Conservation (phyloP, 2,329 filamentous ascomycete species). For the Fusarium pilosicola region DNA sequence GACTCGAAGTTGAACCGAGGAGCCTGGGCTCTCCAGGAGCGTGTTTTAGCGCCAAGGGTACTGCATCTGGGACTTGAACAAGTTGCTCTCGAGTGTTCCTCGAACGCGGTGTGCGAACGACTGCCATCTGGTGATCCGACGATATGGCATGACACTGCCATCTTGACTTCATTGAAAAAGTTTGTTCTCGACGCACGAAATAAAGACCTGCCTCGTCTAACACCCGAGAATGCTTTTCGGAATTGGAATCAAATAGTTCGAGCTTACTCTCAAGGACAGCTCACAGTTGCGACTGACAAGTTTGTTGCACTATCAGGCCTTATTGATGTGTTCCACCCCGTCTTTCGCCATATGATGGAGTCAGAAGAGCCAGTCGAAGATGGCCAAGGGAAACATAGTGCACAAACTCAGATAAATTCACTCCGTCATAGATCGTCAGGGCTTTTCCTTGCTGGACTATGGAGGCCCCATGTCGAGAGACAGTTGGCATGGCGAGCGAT, state of each 20-base stretch:
- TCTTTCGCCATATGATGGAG: not conserved
- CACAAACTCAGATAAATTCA: no score
- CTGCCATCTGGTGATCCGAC: not conserved
- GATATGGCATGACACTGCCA: not conserved
- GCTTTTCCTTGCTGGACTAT: conserved; percentile 16
- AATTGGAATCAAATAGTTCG: conserved; percentile 16
- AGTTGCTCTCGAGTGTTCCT: conserved; percentile 18
- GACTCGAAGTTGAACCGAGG: conserved; percentile 9
- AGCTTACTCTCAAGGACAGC: not conserved
- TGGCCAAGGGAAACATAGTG: accelerated
- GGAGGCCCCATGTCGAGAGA: not conserved
- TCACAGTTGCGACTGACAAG: not conserved
- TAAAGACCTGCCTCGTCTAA: not conserved
- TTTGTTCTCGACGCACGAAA: not conserved
- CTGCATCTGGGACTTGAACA: conserved; percentile 22
- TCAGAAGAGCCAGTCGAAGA: not conserved
- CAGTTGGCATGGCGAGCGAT: conserved; percentile 26
- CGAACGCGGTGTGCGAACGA: conserved; percentile 5
- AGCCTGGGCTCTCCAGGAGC: conserved; percentile 23
- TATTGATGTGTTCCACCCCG: not conserved
- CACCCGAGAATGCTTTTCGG: not conserved
- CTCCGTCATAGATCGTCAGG: not conserved
- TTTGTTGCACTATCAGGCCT: conserved; percentile 13
- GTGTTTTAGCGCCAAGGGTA: conserved; percentile 5
- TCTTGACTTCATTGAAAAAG: not conserved